Evolutionary conservation across 345 rosid species (phyloP).

Genomic region (Salix udensis): DNA sequence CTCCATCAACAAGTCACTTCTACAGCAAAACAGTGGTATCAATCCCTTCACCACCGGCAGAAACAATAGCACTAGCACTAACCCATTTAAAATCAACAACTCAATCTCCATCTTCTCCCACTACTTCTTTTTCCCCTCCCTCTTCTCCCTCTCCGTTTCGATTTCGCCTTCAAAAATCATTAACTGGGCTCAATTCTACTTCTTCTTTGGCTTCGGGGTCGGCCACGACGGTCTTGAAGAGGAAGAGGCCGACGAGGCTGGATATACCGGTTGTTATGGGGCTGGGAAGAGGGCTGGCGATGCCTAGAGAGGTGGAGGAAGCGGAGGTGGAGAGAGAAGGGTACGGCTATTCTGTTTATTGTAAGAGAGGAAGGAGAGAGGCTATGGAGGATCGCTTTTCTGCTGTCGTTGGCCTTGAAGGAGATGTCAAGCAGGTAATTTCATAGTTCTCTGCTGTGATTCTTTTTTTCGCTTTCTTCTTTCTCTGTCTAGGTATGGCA

Average conservation of each 20-base stretch:
- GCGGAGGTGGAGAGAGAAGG: slow-evolving; percentile 51
- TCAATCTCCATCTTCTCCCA: slow-evolving; percentile 23
- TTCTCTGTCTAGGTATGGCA: not conserved
- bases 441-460: too few relatives aligned
- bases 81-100: slow-evolving; percentile 41
- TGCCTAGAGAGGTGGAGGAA: slow-evolving; percentile 28
- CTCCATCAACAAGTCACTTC: slow-evolving; percentile 68
- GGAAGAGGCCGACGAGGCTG: slow-evolving; percentile 78
- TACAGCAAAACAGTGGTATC: slow-evolving; percentile 40
- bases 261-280: slow-evolving; percentile 47
- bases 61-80: slow-evolving; percentile 30
- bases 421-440: slow-evolving; percentile 62
- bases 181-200: slow-evolving; percentile 22
- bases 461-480: not conserved
- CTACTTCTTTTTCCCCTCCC: slow-evolving; percentile 39
- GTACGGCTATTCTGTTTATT: slow-evolving; percentile 64
- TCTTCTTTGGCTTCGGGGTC: slow-evolving; percentile 24
- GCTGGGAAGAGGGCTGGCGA: slow-evolving; percentile 39
- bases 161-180: slow-evolving; percentile 57
- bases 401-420: slow-evolving; percentile 47
- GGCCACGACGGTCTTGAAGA: slow-evolving; percentile 46
- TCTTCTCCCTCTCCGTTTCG: slow-evolving; percentile 69
- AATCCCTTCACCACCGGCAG: slow-evolving; percentile 36
- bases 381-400: slow-evolving; percentile 93
- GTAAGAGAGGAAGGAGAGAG: slow-evolving; percentile 86